Conservation (phyloP, 164 flowering plant genomes). For the Vitis rupestris region DNA sequence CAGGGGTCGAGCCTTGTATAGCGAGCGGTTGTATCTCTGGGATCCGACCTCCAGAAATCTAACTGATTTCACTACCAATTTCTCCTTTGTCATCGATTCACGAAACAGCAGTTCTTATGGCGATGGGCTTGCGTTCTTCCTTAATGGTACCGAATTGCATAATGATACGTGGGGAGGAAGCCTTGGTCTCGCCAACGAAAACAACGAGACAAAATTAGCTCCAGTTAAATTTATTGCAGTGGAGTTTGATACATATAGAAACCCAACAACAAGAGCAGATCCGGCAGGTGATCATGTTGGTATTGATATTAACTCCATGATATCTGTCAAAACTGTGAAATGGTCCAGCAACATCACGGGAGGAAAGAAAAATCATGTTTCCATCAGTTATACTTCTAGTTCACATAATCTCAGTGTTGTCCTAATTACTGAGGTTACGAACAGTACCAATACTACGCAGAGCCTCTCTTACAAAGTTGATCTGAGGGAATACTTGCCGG, state of each 20-base stretch:
- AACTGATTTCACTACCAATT: not conserved
- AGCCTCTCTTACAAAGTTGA: not conserved
- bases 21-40: no score
- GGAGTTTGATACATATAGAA: not conserved
- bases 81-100: not conserved
- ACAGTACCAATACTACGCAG: not conserved
- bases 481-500: not conserved
- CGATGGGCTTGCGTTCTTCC: slow-evolving; percentile 2
- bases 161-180: not conserved
- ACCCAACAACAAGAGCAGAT: not conserved
- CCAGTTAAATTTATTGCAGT: no score
- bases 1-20: no score
- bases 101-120: not conserved
- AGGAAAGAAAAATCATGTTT: no score
- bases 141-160: not conserved
- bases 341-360: no score
- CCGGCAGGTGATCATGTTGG: not conserved
- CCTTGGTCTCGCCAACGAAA: not conserved
- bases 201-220: not conserved
- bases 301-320: not conserved
- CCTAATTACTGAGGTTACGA: not conserved
- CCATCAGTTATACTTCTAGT: no score
- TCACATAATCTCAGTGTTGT: no score
- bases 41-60: no score
- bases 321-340: no score